phyloP scores from a whole-genome alignment of 2,329 filamentous ascomycete genomes.

The Thyridium curvatum region DNA sequence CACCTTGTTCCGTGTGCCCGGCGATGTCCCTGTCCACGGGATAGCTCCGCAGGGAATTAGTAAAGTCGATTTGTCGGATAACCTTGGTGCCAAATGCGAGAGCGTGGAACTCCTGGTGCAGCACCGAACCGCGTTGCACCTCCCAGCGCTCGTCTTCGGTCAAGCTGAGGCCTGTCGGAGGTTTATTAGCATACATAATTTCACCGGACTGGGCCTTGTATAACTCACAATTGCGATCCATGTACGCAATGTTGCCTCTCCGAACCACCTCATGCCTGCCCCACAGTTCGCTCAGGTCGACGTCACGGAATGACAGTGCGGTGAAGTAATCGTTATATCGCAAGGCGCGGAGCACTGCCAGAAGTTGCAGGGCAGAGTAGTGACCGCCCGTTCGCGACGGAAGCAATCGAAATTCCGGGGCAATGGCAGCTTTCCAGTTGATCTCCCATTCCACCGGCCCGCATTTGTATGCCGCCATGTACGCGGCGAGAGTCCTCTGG shows the following conservation, averaged over 20 bases:
- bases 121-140: constrained; percentile 40
- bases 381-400: constrained; percentile 27
- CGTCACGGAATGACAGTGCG: constrained; percentile 46
- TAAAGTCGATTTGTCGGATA: constrained; percentile 47
- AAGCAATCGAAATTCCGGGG: constrained; percentile 49
- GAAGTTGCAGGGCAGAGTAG: constrained; percentile 44
- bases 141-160: constrained; percentile 40
- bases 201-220: too few relatives aligned
- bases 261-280: constrained; percentile 35
- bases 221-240: constrained; percentile 43
- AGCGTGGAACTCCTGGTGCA: constrained; percentile 51
- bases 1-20: constrained; percentile 1
- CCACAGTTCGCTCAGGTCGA: constrained; percentile 39
- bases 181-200: constrained; percentile 12
- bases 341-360: constrained; percentile 50
- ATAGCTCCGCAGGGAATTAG: constrained; percentile 24
- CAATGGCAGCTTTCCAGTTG: constrained; percentile 36
- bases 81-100: constrained; percentile 49
- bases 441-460: constrained; percentile 45
- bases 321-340: constrained; percentile 56
- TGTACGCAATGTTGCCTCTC: constrained; percentile 40
- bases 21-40: constrained; percentile 1
- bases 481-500: constrained; percentile 47
- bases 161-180: constrained; percentile 34
- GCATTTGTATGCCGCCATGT: constrained; percentile 45